Evolutionary conservation across 2,329 filamentous ascomycete species (phyloP).

Genomic region (Didymella exigua): DNA sequence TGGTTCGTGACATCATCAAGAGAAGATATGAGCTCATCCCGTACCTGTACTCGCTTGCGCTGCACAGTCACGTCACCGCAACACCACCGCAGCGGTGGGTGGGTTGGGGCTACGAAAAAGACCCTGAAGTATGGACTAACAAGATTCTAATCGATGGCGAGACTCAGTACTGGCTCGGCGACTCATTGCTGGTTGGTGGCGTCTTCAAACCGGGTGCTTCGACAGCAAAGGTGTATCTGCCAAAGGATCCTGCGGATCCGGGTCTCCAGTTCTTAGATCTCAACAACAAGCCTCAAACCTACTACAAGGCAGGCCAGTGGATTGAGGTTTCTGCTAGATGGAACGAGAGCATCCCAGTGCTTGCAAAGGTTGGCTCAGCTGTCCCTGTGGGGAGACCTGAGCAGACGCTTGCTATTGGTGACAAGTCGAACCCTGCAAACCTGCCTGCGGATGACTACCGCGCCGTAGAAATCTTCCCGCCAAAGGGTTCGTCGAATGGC

Average conservation of each 20-base stretch:
- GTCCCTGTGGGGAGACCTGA: slow-evolving; percentile 59
- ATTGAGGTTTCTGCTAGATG: slow-evolving; percentile 57
- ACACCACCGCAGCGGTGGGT: slow-evolving; percentile 72
- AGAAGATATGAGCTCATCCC: slow-evolving; percentile 74
- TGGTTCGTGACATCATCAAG: slow-evolving; percentile 69
- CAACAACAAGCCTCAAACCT: slow-evolving; percentile 66
- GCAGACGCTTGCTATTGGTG: slow-evolving; percentile 60
- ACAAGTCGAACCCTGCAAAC: slow-evolving; percentile 53
- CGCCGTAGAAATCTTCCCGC: slow-evolving; percentile 63
- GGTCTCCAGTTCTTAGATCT: slow-evolving; percentile 67
- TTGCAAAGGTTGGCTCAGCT: slow-evolving; percentile 61
- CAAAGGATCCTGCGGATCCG: slow-evolving; percentile 49
- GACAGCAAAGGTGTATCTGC: slow-evolving; percentile 66
- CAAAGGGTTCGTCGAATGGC: slow-evolving; percentile 47
- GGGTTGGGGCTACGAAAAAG: slow-evolving; percentile 73
- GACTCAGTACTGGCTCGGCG: slow-evolving; percentile 75
- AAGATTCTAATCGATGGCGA: slow-evolving; percentile 66
- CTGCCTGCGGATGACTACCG: slow-evolving; percentile 61
- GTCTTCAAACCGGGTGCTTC: slow-evolving; percentile 67
- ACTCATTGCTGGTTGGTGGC: slow-evolving; percentile 68
- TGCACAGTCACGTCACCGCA: slow-evolving; percentile 66
- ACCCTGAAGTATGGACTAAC: slow-evolving; percentile 68
- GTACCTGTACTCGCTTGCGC: slow-evolving; percentile 70
- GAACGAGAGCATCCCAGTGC: slow-evolving; percentile 60
- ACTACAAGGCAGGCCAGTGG: slow-evolving; percentile 62